phyloP scores from a whole-genome alignment of 192 early-diverging fungal genomes.

The Mycoemilia scoparia region DNA sequence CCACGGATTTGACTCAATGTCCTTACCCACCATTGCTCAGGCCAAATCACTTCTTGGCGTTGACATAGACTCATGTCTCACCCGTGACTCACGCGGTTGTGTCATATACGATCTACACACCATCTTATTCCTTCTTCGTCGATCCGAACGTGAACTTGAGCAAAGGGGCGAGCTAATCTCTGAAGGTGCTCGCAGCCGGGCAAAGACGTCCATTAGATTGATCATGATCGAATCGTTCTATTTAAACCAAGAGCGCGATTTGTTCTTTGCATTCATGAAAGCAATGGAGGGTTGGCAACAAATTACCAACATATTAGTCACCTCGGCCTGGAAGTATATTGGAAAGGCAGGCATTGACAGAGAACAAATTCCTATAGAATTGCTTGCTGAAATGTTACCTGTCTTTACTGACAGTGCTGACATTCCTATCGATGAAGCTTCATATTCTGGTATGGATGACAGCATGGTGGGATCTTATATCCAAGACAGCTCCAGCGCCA shows the following conservation, averaged over 20 bases:
- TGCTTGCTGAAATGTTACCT: constrained; percentile 45
- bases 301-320: constrained; percentile 45
- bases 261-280: constrained; percentile 44
- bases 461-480: too few species aligned
- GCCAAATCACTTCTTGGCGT: too few species aligned
- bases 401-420: constrained; percentile 26
- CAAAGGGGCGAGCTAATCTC: constrained; percentile 23
- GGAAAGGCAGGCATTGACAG: constrained; percentile 41
- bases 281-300: constrained; percentile 67
- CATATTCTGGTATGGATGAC: too few species aligned
- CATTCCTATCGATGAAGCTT: too few species aligned
- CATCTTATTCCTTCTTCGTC: constrained; percentile 37
- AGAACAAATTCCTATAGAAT: constrained; percentile 31
- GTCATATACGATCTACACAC: constrained; percentile 51
- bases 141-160: constrained; percentile 23
- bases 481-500: too few species aligned
- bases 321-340: constrained; percentile 39
- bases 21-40: too few species aligned
- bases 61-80: constrained; percentile 28
- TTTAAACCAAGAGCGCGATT: constrained; percentile 51
- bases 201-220: constrained; percentile 33
- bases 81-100: constrained; percentile 36
- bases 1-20: too few species aligned
- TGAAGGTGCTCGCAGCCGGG: constrained; percentile 24
- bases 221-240: constrained; percentile 48